phyloP scores from a whole-genome alignment of 1,139 yeast species.

The Pichia sp. region DNA sequence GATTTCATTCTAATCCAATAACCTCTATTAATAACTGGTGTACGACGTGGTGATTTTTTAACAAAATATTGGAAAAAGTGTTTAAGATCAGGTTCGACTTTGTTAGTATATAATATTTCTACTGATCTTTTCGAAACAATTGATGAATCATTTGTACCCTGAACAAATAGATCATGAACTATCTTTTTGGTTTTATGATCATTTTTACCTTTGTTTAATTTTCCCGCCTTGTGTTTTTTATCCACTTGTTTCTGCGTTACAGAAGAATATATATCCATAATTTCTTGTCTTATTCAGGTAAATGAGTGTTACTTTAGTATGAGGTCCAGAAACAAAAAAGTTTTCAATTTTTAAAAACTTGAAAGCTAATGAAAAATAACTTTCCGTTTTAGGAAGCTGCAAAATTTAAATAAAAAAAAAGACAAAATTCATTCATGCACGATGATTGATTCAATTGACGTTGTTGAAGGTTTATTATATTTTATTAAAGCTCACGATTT shows the following conservation, averaged over 20 bases:
- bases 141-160: constrained; percentile 79
- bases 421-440: too few relatives aligned
- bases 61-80: constrained; percentile 62
- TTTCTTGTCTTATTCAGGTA: neutral
- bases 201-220: constrained; percentile 3
- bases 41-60: constrained; percentile 58
- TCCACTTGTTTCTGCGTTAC: constrained; percentile 14
- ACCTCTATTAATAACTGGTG: constrained; percentile 79
- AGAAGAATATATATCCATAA: constrained; percentile 9
- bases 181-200: constrained; percentile 36
- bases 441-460: too few relatives aligned
- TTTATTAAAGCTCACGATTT: too few relatives aligned
- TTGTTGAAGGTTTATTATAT: too few relatives aligned
- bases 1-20: constrained; percentile 80
- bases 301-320: too few relatives aligned
- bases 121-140: constrained; percentile 80
- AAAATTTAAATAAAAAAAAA: too few relatives aligned
- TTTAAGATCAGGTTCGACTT: constrained; percentile 27
- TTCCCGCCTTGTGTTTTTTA: constrained; percentile 3
- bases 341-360: neutral
- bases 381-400: too few relatives aligned
- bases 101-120: constrained; percentile 51
- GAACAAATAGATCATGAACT: constrained; percentile 59
- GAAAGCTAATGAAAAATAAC: neutral
- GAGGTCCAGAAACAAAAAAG: too few relatives aligned